Percentiles rank a stretch among this genome's conserved stretches.
phyloP scores from a whole-genome alignment of 371 early-diverging fungal genomes.

The Circinella minor region DNA sequence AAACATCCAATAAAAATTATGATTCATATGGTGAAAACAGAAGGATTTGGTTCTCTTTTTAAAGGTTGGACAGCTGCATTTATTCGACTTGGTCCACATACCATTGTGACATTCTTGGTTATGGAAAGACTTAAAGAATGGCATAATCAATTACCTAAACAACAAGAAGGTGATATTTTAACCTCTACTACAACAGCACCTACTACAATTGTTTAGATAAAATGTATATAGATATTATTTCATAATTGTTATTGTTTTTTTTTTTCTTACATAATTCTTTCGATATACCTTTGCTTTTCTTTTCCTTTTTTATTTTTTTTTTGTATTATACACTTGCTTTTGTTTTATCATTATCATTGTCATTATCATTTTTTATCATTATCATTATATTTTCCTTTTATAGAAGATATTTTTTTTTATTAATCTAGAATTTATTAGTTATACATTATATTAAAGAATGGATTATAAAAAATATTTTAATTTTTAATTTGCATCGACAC shows the following conservation, averaged over 20 bases:
- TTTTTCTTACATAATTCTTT: not conserved
- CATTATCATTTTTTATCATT: too few species aligned
- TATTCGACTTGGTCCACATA: constrained; percentile 85
- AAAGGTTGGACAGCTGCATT: constrained; percentile 91
- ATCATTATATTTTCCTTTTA: too few species aligned
- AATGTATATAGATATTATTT: not conserved
- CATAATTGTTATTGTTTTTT: not conserved
- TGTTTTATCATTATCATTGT: too few species aligned
- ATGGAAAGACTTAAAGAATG: constrained; percentile 72
- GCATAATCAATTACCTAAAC: constrained; percentile 15
- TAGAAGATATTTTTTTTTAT: too few species aligned
- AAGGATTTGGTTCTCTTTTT: constrained; percentile 82
- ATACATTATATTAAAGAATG: not conserved
- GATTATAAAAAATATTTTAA: not conserved
- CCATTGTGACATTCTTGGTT: constrained; percentile 85
- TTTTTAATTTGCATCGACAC: constrained; percentile 25
- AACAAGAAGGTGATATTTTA: not conserved
- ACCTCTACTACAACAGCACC: not conserved
- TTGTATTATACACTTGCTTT: too few species aligned
- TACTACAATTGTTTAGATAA: not conserved
- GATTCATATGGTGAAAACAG: constrained; percentile 63
- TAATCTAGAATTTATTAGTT: too few species aligned
- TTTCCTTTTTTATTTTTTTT: too few species aligned
- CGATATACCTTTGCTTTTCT: not conserved
- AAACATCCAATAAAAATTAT: constrained; percentile 54